Percentiles rank a stretch among this genome's conserved stretches.
These are phyloP conservation scores for Naematelia aurantialba DNA, from an alignment of 768 basidiomycete genomes.

Conservation along the genomic window DNA sequence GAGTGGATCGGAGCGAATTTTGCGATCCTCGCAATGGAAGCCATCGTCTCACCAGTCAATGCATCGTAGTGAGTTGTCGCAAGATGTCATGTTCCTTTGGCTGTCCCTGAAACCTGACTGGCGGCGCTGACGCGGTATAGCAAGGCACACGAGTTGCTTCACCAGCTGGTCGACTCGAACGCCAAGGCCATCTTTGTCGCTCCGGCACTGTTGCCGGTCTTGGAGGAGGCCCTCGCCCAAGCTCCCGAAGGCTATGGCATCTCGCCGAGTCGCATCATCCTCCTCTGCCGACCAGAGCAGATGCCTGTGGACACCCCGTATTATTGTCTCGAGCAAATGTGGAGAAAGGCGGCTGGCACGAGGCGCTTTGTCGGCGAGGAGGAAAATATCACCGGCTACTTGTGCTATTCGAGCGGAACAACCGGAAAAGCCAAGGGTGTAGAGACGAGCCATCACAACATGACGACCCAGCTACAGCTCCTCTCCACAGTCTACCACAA, in stretches of 20 bases:
- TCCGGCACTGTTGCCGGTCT: constrained; percentile 61
- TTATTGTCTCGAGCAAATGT: constrained; percentile 27
- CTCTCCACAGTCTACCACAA: constrained; percentile 55
- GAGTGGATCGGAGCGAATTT: constrained; percentile 57
- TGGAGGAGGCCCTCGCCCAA: constrained; percentile 59
- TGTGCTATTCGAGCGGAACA: constrained; percentile 50
- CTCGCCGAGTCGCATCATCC: constrained; percentile 56
- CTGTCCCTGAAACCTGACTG: no score
- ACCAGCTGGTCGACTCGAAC: constrained; percentile 67
- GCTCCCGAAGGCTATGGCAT: constrained; percentile 24
- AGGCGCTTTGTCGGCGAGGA: neutral
- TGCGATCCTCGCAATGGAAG: constrained; percentile 59
- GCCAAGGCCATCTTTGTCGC: constrained; percentile 64
- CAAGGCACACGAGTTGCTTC: constrained; percentile 63
- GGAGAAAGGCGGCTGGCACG: constrained; percentile 7
- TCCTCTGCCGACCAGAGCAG: constrained; percentile 52
- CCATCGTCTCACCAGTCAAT: constrained; percentile 69
- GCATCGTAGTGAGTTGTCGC: constrained; percentile 25
- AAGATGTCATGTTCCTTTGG: no score
- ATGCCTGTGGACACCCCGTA: constrained; percentile 10
- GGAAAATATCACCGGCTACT: constrained; percentile 38
- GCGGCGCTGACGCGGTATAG: constrained; percentile 51
- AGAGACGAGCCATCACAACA: constrained; percentile 56
- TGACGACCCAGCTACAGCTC: constrained; percentile 61
- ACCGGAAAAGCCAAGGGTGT: constrained; percentile 50